Base-by-base conservation (phyloP, 2,329 filamentous ascomycete genomes). In the Paramyrothecium sp. region DNA sequence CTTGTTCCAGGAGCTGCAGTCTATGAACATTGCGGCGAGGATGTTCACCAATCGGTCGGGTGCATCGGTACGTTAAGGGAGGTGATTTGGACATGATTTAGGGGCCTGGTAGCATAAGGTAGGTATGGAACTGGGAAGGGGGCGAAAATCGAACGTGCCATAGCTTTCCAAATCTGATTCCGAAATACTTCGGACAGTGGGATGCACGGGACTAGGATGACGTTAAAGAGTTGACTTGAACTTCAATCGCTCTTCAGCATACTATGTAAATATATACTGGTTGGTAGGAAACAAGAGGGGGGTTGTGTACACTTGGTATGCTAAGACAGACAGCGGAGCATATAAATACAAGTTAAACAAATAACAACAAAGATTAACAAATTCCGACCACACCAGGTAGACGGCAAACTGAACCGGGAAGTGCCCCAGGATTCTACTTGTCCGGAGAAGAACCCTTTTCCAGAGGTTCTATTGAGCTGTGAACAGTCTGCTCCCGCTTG, bases 1-100 rank as follows among this genome's bases (percentile, higher is more conserved):
- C 53, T 86, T 99, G 53, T 99, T 99, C 88, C 95, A 99, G 80
- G 95, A 99, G 79, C 80, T 99, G 65, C 91, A 93, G 71, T 89
- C 92, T 53, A 99, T 99, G 95, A 98, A 98, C 75, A 98, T 99
- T 74, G 94, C 95, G 12, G 89, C 94, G 33, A 89, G 95, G 73
- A 94, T 99, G 92, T 99, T 96, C 73, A 98, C 94, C 44, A 90
- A 91, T 72, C 81, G 90, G 58, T 92, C 89, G 17, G 90, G 89
- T 55, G 87, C 91, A 57, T 87, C 86, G 48, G 85, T 92, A 62
- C 84, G 89, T 63, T 89, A 75, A 76, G 49, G 49, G 33, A 30
- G 38, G n/a, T 44, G 38, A 19, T 44, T 44, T 44, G 26, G 26
- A n/a, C n/a, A n/a, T n/a, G n/a, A 30, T 30, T 30, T 30, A 30